Conservation (phyloP, 345 rosid species). For the Cardamine resedifolia region DNA sequence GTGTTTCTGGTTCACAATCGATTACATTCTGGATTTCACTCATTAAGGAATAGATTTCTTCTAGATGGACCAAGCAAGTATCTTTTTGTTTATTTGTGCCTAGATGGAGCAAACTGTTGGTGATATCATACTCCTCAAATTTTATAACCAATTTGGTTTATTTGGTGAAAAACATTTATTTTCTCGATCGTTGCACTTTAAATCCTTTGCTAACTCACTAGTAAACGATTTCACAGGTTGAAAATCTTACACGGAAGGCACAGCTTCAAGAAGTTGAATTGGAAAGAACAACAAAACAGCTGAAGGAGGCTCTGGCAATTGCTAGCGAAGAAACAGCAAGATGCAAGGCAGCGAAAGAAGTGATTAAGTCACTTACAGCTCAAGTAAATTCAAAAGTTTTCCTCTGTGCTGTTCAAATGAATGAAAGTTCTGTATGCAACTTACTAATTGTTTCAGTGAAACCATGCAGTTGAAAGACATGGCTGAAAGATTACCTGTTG, state of each 20-base stretch:
- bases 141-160: background rate
- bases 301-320: slow-evolving; percentile 81
- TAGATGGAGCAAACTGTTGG: background rate
- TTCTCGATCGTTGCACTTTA: background rate
- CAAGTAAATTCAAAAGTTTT: slow-evolving; percentile 53
- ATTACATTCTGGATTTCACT: background rate
- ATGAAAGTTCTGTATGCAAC: background rate
- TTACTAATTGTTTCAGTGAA: slow-evolving; percentile 14
- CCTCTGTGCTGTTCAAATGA: background rate
- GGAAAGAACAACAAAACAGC: slow-evolving; percentile 83
- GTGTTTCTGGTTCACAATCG: background rate
- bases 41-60: background rate
- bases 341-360: slow-evolving; percentile 99
- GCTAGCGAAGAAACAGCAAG: slow-evolving; percentile 92
- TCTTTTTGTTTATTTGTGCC: background rate
- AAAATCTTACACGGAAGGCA: slow-evolving; percentile 78
- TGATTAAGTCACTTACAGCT: slow-evolving; percentile 93
- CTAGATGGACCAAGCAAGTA: background rate
- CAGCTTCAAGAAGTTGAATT: slow-evolving; percentile 89
- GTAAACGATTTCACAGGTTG: slow-evolving; percentile 60
- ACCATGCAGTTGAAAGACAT: slow-evolving; percentile 67
- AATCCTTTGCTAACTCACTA: background rate
- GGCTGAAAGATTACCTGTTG: slow-evolving; percentile 93
- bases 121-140: background rate
- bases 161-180: background rate